Evolutionary conservation across 352 stramenopile genomes (phyloP), one percentile per base, ranked within the genome.

Genomic region (Stramenopiles sp.): DNA sequence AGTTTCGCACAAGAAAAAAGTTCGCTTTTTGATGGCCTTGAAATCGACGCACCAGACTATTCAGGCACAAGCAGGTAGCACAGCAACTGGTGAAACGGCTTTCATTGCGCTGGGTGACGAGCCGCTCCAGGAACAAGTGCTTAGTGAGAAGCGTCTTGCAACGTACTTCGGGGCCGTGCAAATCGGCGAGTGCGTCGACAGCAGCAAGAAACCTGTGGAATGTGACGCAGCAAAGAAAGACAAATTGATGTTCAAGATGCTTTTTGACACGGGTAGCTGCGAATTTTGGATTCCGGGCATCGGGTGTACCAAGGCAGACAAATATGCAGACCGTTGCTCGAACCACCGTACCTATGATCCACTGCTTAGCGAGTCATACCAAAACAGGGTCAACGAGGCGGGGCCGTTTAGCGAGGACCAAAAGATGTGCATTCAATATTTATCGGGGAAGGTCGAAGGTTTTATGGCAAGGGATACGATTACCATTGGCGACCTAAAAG

Each of bases 201-300:
- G 30, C 8, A 81, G n/a, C 55, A 27, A 27, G 55, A 27, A 22
- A 27, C 55, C 55, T 22, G 27, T 27, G 27, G 55, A 71, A 27
- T 71, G 55, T 27, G 27, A 22, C 55, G 22, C 55, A 27, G 55
- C 22, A 27, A 71, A 71, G 27, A 71, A 71, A 27, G 55, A 71
- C 22, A 71, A 71, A 27, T 71, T 71, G 39, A 7, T 7, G 7
- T 81, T 81, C 78, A 67, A 81, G 7, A 7, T 81, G 7, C 78
- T 81, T 7, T 81, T 81, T 75, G 78, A 81, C 33, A 81, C 78
- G 8, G 78, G 78, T 75, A 80, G 30, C 33, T 81, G 78, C 33
- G 78, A 81, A 44, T 81, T 81, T 75, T 81, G 78, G 78, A 75
- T 81, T 32, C 78, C 78, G 7, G 33, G 30, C 39, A n/a, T 7